phyloP scores from a whole-genome alignment of 202 grass and related monocot species.

The Musa balbisiana region DNA sequence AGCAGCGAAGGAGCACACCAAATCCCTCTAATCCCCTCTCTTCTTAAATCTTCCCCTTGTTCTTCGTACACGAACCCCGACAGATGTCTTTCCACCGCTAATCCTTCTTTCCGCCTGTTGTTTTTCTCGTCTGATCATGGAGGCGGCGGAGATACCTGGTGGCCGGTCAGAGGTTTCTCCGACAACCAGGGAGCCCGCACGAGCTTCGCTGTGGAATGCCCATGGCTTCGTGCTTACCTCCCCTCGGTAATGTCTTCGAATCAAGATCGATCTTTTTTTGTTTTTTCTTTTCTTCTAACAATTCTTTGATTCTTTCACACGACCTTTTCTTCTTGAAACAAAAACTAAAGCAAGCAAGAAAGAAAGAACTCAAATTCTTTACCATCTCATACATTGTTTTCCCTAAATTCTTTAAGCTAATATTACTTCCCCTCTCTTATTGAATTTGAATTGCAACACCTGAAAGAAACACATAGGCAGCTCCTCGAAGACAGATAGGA shows the following conservation, averaged over 20 bases:
- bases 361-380: not conserved
- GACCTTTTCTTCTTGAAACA: not conserved
- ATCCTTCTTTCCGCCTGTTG: too few relatives aligned
- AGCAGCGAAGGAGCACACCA: not conserved
- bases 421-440: too few relatives aligned
- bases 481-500: too few relatives aligned
- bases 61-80: not conserved
- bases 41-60: not conserved
- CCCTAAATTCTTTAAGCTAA: too few relatives aligned
- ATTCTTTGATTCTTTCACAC: constrained; percentile 11
- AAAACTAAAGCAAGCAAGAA: not conserved
- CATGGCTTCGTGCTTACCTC: not conserved
- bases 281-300: not conserved
- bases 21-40: not conserved
- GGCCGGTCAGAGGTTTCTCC: too few relatives aligned
- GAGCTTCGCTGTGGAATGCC: not conserved
- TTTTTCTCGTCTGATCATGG: too few relatives aligned
- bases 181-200: too few relatives aligned
- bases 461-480: too few relatives aligned
- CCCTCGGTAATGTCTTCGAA: not conserved
- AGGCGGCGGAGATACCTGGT: too few relatives aligned
- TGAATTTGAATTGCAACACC: too few relatives aligned
- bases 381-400: not conserved
- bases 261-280: not conserved
- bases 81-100: not conserved